Evolutionary conservation across 2,329 filamentous ascomycete species (phyloP), one percentile per base, ranked within the genome.

Genomic region (Hymenoscyphus occultus): DNA sequence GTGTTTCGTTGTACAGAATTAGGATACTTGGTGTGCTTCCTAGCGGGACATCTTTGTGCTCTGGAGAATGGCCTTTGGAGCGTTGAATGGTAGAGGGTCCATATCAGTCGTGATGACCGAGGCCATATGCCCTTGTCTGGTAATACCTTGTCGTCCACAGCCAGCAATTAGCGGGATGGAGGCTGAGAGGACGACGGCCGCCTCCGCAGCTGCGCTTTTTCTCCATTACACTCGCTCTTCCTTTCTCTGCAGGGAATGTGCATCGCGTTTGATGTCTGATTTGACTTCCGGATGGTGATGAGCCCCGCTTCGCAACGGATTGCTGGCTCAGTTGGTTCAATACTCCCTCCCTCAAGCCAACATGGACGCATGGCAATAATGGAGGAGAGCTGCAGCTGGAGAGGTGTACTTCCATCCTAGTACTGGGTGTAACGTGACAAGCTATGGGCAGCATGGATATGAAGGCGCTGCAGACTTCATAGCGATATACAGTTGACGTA

Each of bases 151-250:
- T 22, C 54, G 12, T 45, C 39, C 19, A 60, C 31, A 28, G 39
- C 14, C 16, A 39, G 19, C 28, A 7, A 48, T 48, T 10, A 39
- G 35, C 22, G 58, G 58, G n/a, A 19, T 32, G 35, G 58, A 42
- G 58, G 39, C 58, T 60, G 39, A 60, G 39, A 60, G 39, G n/a
- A 60, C 19, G 35, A 39, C 59, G 59, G 59, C 39, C 39, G 59
- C 14, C 31, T 45, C 39, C 40, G 59, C 32, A 16, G 32, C 54
- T 56, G 13, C 54, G 28, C 14, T 7, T 56, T 14, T 22, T 32
- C 14, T 56, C 22, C 32, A 19, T 31, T 32, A 19, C 54, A 35
- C 13, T 56, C 32, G 32, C 54, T 7, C 12, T 31, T 35, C 54
- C 14, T 22, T 6, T 16, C 22, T 56, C 22, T 56, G 54, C 54